These are phyloP conservation scores for Alternaria solani DNA, from an alignment of 2,329 filamentous ascomycete genomes.

Conservation along the genomic window DNA sequence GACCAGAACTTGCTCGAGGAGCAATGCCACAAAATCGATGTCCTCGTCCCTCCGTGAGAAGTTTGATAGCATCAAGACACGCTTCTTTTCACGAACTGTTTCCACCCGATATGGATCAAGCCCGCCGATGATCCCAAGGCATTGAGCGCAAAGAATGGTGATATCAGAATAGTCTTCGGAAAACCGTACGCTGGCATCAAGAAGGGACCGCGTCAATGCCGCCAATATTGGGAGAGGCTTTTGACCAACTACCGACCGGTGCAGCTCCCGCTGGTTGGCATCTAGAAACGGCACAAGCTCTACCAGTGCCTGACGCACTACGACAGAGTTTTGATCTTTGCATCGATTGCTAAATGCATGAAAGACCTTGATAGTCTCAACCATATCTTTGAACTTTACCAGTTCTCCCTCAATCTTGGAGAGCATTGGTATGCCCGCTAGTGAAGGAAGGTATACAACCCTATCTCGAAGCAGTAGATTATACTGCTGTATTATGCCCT, in stretches of 20 bases:
- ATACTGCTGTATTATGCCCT: constrained; percentile 71
- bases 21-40: constrained; percentile 83
- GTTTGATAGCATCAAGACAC: constrained; percentile 88
- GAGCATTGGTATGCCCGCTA: constrained; percentile 74
- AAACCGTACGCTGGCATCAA: constrained; percentile 87
- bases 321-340: constrained; percentile 82
- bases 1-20: constrained; percentile 87
- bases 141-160: constrained; percentile 76
- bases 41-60: constrained; percentile 81
- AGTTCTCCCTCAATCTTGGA: constrained; percentile 73
- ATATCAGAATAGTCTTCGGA: constrained; percentile 73
- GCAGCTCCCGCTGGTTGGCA: constrained; percentile 77
- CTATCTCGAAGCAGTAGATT: constrained; percentile 68
- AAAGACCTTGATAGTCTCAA: constrained; percentile 72
- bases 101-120: constrained; percentile 92
- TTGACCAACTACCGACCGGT: constrained; percentile 81
- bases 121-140: constrained; percentile 87
- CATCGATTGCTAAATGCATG: constrained; percentile 77
- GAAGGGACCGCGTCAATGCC: constrained; percentile 75
- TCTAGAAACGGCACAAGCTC: constrained; percentile 80
- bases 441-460: constrained; percentile 79
- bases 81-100: constrained; percentile 75
- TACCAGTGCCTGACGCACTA: constrained; percentile 80
- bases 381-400: constrained; percentile 67
- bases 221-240: constrained; percentile 80